A percentile compares a stretch with the other conserved stretches of the same genome.
Conservation (phyloP, 306 rosid species). For the Luffa acutangula region DNA sequence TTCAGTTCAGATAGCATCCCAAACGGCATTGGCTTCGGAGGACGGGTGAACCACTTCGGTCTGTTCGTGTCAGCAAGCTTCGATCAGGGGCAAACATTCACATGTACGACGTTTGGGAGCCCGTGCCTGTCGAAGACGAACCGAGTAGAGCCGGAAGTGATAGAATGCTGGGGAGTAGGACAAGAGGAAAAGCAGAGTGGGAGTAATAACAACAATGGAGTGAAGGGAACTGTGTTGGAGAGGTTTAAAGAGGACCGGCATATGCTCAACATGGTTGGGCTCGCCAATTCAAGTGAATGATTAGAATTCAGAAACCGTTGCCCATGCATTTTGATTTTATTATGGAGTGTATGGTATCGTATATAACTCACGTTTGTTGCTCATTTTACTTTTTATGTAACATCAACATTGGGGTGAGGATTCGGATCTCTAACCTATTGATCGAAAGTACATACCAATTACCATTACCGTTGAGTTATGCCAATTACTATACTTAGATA, state of each 20-base stretch:
- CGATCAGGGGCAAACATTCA: slow-evolving; percentile 72
- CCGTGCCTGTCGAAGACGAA: slow-evolving; percentile 72
- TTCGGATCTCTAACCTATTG: too few species aligned
- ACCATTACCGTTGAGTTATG: too few species aligned
- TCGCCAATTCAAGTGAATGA: slow-evolving; percentile 74
- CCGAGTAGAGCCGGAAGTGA: slow-evolving; percentile 56
- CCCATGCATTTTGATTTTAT: not conserved
- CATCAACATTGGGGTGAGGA: too few species aligned
- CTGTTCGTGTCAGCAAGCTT: slow-evolving; percentile 64
- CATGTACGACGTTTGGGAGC: slow-evolving; percentile 76
- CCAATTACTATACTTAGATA: not conserved
- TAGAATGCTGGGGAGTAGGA: slow-evolving; percentile 89
- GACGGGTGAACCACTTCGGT: slow-evolving; percentile 65
- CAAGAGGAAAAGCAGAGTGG: slow-evolving; percentile 28
- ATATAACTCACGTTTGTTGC: not conserved
- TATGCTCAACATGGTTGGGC: slow-evolving; percentile 80
- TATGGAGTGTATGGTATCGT: not conserved
- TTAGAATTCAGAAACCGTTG: not conserved
- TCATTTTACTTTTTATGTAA: not conserved
- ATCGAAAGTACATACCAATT: too few species aligned
- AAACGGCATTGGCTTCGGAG: slow-evolving; percentile 90
- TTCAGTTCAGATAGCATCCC: slow-evolving; percentile 88
- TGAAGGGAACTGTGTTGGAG: slow-evolving; percentile 42
- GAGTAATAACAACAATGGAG: slow-evolving; percentile 5
- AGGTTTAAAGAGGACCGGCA: slow-evolving; percentile 79